These are phyloP conservation scores for Melanomma pulvis-pyrius DNA, from an alignment of 495 filamentous ascomycete species.

Conservation along the genomic window DNA sequence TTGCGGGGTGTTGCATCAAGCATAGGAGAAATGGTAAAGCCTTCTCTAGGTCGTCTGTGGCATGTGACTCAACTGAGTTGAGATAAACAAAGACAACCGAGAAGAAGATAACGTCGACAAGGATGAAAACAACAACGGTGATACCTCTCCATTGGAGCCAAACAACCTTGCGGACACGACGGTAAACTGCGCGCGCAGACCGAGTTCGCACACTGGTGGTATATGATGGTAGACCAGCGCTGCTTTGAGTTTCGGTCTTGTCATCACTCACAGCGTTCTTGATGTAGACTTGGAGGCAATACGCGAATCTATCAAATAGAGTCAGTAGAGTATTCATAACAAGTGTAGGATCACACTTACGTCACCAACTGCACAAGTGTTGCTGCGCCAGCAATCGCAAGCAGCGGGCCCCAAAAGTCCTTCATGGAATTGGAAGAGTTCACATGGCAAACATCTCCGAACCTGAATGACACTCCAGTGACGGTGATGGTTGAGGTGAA, in stretches of 20 bases:
- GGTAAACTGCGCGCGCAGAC: conserved; percentile 84
- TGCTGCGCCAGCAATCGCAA: conserved; percentile 75
- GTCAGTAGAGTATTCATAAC: background rate
- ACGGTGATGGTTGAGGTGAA: conserved; percentile 73
- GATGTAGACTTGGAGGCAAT: conserved; percentile 94
- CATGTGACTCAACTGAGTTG: conserved; percentile 66
- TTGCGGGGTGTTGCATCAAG: conserved; percentile 58
- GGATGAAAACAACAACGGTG: conserved; percentile 79
- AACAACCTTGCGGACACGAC: conserved; percentile 81
- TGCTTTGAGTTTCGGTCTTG: conserved; percentile 58
- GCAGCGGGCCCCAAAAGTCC: conserved; percentile 88
- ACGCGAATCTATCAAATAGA: conserved; percentile 72
- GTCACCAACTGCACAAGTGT: conserved; percentile 73
- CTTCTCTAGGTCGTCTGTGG: conserved; percentile 55
- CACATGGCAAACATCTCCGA: conserved; percentile 89
- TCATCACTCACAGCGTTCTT: conserved; percentile 73
- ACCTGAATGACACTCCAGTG: conserved; percentile 92
- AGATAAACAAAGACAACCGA: conserved; percentile 85
- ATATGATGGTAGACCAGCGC: conserved; percentile 77
- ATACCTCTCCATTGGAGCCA: conserved; percentile 93
- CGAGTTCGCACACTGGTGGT: conserved; percentile 74
- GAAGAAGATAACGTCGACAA: conserved; percentile 89
- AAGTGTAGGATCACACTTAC: conserved; percentile 37
- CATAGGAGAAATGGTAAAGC: conserved; percentile 73
- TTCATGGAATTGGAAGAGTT: conserved; percentile 78